A percentile compares a stretch with the other conserved stretches of the same genome.
Conservation (phyloP, 768 basidiomycete species). For the Rhizopogon salebrosus region DNA sequence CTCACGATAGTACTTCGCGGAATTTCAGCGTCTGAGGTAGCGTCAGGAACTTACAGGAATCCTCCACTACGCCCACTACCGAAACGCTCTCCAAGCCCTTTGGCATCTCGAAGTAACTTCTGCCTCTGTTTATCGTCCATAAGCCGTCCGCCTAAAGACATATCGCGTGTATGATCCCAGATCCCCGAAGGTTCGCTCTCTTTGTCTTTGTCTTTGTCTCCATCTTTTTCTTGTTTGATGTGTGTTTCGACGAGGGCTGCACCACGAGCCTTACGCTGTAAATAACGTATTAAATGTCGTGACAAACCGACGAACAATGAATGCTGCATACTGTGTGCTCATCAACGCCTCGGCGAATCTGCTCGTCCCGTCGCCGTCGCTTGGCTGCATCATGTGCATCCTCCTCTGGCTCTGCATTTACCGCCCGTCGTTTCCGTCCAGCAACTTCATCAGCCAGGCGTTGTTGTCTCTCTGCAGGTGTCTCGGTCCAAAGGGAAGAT, state of each 20-base stretch:
- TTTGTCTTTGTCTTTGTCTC: slow-evolving; percentile 32
- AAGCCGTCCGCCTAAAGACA: slow-evolving; percentile 79
- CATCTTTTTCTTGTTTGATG: slow-evolving; percentile 22
- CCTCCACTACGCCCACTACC: slow-evolving; percentile 67
- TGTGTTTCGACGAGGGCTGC: slow-evolving; percentile 55
- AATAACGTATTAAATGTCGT: background rate
- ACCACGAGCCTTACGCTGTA: slow-evolving; percentile 44
- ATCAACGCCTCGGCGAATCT: slow-evolving; percentile 67
- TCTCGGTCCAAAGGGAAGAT: slow-evolving; percentile 91
- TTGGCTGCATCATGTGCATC: slow-evolving; percentile 38
- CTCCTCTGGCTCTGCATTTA: slow-evolving; percentile 41
- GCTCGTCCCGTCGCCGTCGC: slow-evolving; percentile 60
- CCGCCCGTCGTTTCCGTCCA: slow-evolving; percentile 80
- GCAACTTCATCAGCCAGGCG: slow-evolving; percentile 90
- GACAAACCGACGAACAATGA: background rate
- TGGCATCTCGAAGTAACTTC: slow-evolving; percentile 76
- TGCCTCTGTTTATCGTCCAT: slow-evolving; percentile 85
- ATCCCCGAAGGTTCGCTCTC: slow-evolving; percentile 60
- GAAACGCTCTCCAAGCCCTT: slow-evolving; percentile 78
- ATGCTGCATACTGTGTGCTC: slow-evolving; percentile 62
- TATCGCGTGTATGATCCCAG: slow-evolving; percentile 92
- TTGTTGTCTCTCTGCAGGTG: slow-evolving; percentile 87
- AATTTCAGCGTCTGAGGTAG: background rate
- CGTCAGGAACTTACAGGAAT: slow-evolving; percentile 36
- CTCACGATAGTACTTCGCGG: background rate